Evolutionary conservation across 75 land plant genomes (phyloP), one percentile per base, ranked within the genome.

Genomic region (Pinus taeda): DNA sequence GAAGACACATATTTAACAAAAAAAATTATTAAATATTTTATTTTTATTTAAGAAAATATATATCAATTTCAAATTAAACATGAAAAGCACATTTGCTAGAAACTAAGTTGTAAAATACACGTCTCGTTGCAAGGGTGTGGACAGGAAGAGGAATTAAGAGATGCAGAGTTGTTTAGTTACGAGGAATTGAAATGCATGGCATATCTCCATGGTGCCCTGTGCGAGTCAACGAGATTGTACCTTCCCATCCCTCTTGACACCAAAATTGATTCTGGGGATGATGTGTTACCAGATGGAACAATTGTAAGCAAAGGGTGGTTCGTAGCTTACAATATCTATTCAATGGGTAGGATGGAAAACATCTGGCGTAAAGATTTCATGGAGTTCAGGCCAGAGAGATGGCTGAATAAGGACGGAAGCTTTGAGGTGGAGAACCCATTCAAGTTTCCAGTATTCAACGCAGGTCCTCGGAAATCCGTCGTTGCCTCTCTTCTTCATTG

Each of bases 401-500:
- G 86, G 86, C 5, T 84, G 17, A 61, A 75, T 0, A 37, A 74
- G 14, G 79, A 81, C 30, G 83, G 83, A 7, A 70, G 55, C 1
- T 77, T 58, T 29, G 74, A 66, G 11, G 63, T 74, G 6, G 76
- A 71, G 39, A 76, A 73, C 12, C 42, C 85, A 13, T 84, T 81
- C 62, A 80, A 80, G 18, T 84, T 56, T 26, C 67, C 85, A 15
- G 79, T 60, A 9, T 84, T 91, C 83, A 82, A 84, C 76, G 83
- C 89, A 2, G 93, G 93, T 11, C 89, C 91, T 4, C 83, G 89
- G 62, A 91, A 91, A 62, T 21, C 75, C 2, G 73, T 79, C 0
- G 90, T 83, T 3, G 85, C 89, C 1, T 66, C 84, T 26, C 39
- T 90, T 1, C 56, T 91, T 6, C 45, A 62, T n/a, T 39, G 77